phyloP scores from a whole-genome alignment of 331 rosid genomes.

The Rhamnella rubrinervis region DNA sequence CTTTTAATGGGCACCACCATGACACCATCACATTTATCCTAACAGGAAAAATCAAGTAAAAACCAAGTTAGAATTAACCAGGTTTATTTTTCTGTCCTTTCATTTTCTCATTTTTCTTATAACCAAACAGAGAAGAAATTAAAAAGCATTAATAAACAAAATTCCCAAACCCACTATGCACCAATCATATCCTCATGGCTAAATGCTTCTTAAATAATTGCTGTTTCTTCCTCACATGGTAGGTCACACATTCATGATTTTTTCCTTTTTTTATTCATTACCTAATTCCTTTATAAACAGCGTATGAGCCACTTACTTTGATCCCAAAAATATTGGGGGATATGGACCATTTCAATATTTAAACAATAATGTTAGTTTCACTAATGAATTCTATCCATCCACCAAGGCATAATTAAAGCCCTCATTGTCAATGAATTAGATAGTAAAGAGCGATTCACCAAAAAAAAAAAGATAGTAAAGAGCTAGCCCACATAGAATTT shows the following conservation, averaged over 20 bases:
- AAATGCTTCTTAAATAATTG: neutral
- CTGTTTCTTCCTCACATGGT: slow-evolving; percentile 25
- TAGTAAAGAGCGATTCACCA: neutral
- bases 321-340: neutral
- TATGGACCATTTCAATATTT: neutral
- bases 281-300: neutral
- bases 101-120: too few relatives aligned
- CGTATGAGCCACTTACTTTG: neutral
- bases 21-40: too few relatives aligned
- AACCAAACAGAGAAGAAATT: too few relatives aligned
- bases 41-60: too few relatives aligned
- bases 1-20: too few relatives aligned
- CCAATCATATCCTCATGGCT: too few relatives aligned
- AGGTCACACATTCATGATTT: neutral
- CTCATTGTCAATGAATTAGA: neutral
- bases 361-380: neutral
- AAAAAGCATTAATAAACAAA: too few relatives aligned
- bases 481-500: neutral
- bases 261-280: too few relatives aligned
- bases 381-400: neutral
- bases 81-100: too few relatives aligned
- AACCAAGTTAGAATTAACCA: too few relatives aligned
- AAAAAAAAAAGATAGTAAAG: too few relatives aligned
- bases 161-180: too few relatives aligned
- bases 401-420: slow-evolving; percentile 8